Base-by-base conservation (phyloP, 2,329 filamentous ascomycete genomes). In the Geosmithia putterillii region DNA sequence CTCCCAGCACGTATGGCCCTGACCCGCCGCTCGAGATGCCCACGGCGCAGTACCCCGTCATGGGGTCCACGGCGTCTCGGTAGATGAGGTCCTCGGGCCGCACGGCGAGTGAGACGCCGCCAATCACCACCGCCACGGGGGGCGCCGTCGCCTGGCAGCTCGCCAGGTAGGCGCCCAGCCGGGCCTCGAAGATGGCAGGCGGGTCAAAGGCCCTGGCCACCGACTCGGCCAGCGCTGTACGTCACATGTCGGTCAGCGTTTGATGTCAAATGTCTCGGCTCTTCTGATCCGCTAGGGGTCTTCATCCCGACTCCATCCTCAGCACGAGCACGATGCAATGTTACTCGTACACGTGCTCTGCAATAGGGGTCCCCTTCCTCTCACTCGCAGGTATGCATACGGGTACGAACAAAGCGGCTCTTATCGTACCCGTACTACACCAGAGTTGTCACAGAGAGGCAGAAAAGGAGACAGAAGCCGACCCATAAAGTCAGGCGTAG, bases 1-100 rank as follows among this genome's bases (percentile, higher is more conserved):
- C 64, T 0, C 72, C 71, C 25, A 75, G 52, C 20, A 74, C 66
- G 45, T 67, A 73, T 7, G 69, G 69, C 7, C 69, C 66, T 1
- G 57, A 48, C 0, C 63, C 64, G 1, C 69, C 69, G 40, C 56
- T 67, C 12, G 66, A 57, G 44, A 74, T 62, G 6, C 64, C 64
- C 25, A 70, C 62, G 47, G 69, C 66, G 51, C 71, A 75, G 41
- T 69, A 61, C 0, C 66, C 68, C 7, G 64, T 71, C 40, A 63
- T 40, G 1, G 65, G 63, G 41, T 74, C 68, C 9, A 59, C 51
- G 17, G 67, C 52, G 36, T 65, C 59, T 34, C 57, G 59, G 46
- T 67, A 67, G 32, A 75, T 62, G 50, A 74, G 52, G 50, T 74
- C 69, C 14, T 59, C 54, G 1, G 70, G 63, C 46, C 69, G 72